Evolutionary conservation across 2,329 filamentous ascomycete species (phyloP).

Genomic region (Colletotrichum cuscutae): DNA sequence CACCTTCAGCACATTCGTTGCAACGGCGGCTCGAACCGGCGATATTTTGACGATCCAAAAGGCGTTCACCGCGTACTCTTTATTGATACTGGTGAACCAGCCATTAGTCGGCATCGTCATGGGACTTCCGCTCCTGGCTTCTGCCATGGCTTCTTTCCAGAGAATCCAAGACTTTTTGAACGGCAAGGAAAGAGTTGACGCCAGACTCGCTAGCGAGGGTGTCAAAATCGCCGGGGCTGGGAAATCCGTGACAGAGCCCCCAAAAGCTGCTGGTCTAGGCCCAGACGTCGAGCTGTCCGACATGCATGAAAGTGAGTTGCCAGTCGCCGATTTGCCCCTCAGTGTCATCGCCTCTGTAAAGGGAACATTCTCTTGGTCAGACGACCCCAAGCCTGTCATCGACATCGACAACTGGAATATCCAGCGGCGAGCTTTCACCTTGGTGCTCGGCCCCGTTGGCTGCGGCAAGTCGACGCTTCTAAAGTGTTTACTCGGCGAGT

Average conservation of each 20-base stretch:
- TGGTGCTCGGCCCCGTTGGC: slow-evolving; percentile 48
- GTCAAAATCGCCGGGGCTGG: background rate
- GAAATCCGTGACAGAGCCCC: background rate
- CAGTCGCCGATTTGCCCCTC: background rate
- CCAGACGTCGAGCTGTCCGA: background rate
- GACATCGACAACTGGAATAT: slow-evolving; percentile 21
- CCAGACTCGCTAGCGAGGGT: background rate
- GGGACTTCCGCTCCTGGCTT: slow-evolving; percentile 36
- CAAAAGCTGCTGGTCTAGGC: background rate
- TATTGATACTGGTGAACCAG: slow-evolving; percentile 38
- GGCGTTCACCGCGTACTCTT: slow-evolving; percentile 37
- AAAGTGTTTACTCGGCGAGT: slow-evolving; percentile 44
- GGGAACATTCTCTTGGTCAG: slow-evolving; percentile 32
- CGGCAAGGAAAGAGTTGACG: slow-evolving; percentile 35
- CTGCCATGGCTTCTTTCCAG: slow-evolving; percentile 38
- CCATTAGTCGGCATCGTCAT: slow-evolving; percentile 38
- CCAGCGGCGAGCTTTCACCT: slow-evolving; percentile 33
- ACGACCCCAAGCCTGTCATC: slow-evolving; percentile 21
- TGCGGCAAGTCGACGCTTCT: slow-evolving; percentile 49
- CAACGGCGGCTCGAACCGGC: slow-evolving; percentile 19
- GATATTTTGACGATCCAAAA: slow-evolving; percentile 31
- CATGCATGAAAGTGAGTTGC: background rate
- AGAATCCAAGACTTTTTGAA: slow-evolving; percentile 41
- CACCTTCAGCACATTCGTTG: slow-evolving; percentile 37
- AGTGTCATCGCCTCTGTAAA: slow-evolving; percentile 10